phyloP scores from a whole-genome alignment of 202 grass and related monocot genomes.

The Zoysia matrella region DNA sequence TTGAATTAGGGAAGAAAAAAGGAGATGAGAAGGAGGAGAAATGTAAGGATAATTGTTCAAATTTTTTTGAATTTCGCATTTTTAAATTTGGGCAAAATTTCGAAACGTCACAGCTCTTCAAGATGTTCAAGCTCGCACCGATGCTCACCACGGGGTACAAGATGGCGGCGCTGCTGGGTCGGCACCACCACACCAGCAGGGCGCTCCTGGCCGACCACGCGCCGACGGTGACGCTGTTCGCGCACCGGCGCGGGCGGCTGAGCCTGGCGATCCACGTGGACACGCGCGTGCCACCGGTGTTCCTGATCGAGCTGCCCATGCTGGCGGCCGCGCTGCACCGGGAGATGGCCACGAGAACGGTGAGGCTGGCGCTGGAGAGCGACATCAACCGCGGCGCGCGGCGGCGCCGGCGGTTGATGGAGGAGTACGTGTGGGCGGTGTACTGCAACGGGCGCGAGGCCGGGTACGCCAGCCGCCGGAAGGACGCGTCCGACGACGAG shows the following conservation, averaged over 20 bases:
- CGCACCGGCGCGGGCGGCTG: constrained; percentile 75
- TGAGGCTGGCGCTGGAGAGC: constrained; percentile 90
- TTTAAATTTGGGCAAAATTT: no score
- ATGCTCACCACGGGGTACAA: no score
- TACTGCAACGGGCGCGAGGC: no score
- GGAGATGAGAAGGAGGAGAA: no score
- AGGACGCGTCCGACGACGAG: constrained; percentile 44
- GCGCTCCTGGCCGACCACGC: constrained; percentile 78
- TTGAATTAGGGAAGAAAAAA: no score
- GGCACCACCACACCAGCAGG: constrained; percentile 32
- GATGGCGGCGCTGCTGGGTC: constrained; percentile 53
- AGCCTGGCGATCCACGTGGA: constrained; percentile 94
- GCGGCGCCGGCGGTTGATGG: constrained; percentile 33
- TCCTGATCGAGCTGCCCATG: constrained; percentile 95
- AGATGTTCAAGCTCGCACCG: no score
- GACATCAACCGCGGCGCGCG: constrained; percentile 60
- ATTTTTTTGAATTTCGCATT: no score
- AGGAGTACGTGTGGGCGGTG: no score
- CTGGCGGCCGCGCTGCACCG: constrained; percentile 72
- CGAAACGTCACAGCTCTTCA: no score
- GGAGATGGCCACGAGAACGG: constrained; percentile 74
- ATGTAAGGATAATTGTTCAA: no score
- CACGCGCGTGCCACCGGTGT: constrained; percentile 68
- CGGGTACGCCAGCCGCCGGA: no score
- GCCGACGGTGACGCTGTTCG: constrained; percentile 83